Evolutionary conservation across 352 stramenopile species (phyloP).

Genomic region (Phytophthora chlamydospora): DNA sequence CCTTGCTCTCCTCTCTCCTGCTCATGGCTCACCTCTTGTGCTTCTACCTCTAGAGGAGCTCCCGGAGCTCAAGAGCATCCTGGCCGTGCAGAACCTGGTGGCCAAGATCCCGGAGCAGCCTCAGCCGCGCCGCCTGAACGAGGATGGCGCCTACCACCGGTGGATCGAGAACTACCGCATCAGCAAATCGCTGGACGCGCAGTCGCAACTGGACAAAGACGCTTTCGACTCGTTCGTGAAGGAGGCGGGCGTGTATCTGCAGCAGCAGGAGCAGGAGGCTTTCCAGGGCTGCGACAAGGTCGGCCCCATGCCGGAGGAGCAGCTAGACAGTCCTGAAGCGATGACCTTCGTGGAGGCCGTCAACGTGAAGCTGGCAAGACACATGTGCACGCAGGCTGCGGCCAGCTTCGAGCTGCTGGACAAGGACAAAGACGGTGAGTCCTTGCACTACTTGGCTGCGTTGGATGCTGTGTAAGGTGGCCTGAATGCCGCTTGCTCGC

Average conservation of each 20-base stretch:
- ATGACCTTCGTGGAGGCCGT: slow-evolving; percentile 59
- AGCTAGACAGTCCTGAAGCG: slow-evolving; percentile 22
- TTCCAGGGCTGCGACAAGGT: slow-evolving; percentile 48
- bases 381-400: slow-evolving; percentile 55
- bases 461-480: not conserved
- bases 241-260: slow-evolving; percentile 48
- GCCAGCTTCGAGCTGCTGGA: slow-evolving; percentile 62
- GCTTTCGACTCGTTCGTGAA: slow-evolving; percentile 58
- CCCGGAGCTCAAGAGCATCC: slow-evolving; percentile 63
- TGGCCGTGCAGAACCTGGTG: slow-evolving; percentile 55
- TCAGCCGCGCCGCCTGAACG: slow-evolving; percentile 22
- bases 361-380: slow-evolving; percentile 64
- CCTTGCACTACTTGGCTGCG: not conserved
- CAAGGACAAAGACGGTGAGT: slow-evolving; percentile 67
- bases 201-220: slow-evolving; percentile 45
- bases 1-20: not conserved
- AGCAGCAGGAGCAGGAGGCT: slow-evolving; percentile 45
- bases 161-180: slow-evolving; percentile 38
- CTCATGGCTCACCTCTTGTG: slow-evolving; percentile 8
- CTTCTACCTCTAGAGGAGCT: slow-evolving; percentile 40
- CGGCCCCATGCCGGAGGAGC: slow-evolving; percentile 41
- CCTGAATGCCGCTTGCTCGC: not conserved
- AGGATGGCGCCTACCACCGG: slow-evolving; percentile 26
- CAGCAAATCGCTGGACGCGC: slow-evolving; percentile 17
- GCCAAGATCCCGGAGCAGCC: slow-evolving; percentile 42